Conservation (phyloP, 2,329 filamentous ascomycete genomes). For the Fusarium sterilihyphosum region DNA sequence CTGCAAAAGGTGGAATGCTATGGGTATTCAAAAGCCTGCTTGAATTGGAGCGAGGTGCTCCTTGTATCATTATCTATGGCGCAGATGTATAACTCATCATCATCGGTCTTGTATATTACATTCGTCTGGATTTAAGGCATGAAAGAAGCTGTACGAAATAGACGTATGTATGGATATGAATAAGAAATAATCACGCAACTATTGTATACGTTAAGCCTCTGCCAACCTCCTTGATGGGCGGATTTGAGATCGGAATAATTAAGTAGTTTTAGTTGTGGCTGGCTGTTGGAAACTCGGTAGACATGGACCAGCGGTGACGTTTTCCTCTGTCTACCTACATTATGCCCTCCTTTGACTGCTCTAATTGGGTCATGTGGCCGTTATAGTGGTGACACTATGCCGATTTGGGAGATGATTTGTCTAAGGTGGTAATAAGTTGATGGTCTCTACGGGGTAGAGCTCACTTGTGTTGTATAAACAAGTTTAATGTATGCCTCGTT, state of each 20-base stretch:
- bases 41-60: constrained; percentile 7
- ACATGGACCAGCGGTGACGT: constrained; percentile 19
- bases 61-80: constrained; percentile 23
- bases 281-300: background rate
- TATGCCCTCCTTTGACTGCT: background rate
- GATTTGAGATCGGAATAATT: background rate
- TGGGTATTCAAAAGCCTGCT: background rate
- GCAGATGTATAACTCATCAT: constrained; percentile 6
- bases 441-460: background rate
- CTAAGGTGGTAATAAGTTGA: background rate
- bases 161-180: background rate
- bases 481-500: background rate
- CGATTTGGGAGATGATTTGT: constrained; percentile 5
- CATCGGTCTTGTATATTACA: constrained; percentile 16
- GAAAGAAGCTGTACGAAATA: background rate
- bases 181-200: background rate
- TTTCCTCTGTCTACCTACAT: constrained; percentile 3
- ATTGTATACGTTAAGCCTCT: background rate
- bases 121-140: background rate
- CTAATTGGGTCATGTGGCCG: constrained; percentile 31
- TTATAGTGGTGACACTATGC: constrained; percentile 17
- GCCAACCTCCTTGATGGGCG: background rate
- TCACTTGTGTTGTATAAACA: background rate
- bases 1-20: background rate
- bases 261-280: background rate